Evolutionary conservation across 192 early-diverging fungal species (phyloP), one percentile per base, ranked within the genome.

Genomic region (Tieghemiomyces parasiticus): DNA sequence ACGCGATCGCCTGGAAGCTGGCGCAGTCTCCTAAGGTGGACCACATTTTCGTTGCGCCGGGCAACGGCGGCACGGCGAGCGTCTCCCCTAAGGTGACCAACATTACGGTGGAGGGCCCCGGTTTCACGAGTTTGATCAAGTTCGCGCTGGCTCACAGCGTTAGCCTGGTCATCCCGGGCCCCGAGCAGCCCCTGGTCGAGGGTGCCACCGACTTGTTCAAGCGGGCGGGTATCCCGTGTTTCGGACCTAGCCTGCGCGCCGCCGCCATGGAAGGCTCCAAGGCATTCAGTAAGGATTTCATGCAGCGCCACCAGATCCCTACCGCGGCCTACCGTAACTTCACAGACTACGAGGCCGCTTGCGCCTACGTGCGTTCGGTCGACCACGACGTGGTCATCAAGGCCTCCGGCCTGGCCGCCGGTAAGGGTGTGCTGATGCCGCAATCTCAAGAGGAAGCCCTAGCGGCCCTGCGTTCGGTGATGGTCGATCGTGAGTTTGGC

Each of bases 211-310:
- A 74, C 29, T 79, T 71, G 22, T 97, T 95, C 79, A 90, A 85
- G 70, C 90, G 86, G 63, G 78, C 70, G 63, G 67, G 61, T 22
- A 70, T 72, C 45, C 48, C 92, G 4, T 85, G 84, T 60, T 97
- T 99, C 62, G 96, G 92, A 20, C 96, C 96, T 30, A 91, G 91
- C 24, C 63, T 71, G 44, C 81, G 81, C 59, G 96, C 96, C 14
- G 90, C 96, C 49, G 73, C 71, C 24, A 86, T 99, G 71, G 96
- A 99, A 72, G 93, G 92, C 2, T 99, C 96, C 53, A 99, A 99
- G 78, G 88, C 93, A 19, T 99, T 96, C 71, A 88, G 92, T 64
- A 99, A 97, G 73, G 87, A 97, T 68, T 99, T 99, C 67, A 99
- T 99, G 96, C 78, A 83, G 73, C 84, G 84, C 68, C 91, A 99